Percentiles rank a stretch among this genome's conserved stretches.
These are phyloP conservation scores for Pythium dissotocum DNA, from an alignment of 352 stramenopile species.

Conservation along the genomic window DNA sequence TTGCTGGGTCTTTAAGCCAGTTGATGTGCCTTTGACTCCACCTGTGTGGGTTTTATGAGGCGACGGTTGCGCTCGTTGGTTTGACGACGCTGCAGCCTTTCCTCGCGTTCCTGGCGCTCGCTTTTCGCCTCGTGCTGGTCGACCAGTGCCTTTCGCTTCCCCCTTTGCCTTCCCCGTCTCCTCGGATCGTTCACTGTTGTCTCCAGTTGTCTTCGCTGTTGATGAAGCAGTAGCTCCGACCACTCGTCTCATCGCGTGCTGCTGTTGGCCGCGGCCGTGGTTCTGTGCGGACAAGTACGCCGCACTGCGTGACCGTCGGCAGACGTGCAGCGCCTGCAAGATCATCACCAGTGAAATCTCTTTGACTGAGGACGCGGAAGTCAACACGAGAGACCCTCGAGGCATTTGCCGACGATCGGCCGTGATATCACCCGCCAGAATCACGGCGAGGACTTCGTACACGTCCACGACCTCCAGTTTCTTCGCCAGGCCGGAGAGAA, in stretches of 20 bases:
- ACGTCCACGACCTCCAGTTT: slow-evolving; percentile 44
- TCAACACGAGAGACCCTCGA: slow-evolving; percentile 24
- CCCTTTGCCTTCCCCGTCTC: neutral
- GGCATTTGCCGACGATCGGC: slow-evolving; percentile 15
- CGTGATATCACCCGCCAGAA: slow-evolving; percentile 10
- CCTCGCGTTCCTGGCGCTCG: neutral
- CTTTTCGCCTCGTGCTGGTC: neutral
- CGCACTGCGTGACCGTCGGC: slow-evolving; percentile 15
- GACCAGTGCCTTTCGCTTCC: neutral
- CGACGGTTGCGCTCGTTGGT: neutral
- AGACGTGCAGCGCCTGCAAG: slow-evolving; percentile 30
- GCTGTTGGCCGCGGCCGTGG: slow-evolving; percentile 6
- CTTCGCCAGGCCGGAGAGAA: slow-evolving; percentile 39
- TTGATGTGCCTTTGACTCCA: neutral
- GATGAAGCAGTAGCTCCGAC: neutral
- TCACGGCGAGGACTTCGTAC: slow-evolving; percentile 36
- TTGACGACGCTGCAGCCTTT: neutral
- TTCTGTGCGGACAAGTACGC: neutral
- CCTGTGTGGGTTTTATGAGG: neutral
- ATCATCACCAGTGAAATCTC: slow-evolving; percentile 32
- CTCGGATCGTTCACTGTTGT: neutral
- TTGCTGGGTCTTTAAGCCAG: neutral
- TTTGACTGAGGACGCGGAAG: slow-evolving; percentile 9
- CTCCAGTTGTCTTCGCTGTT: neutral
- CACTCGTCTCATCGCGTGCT: slow-evolving; percentile 2